Evolutionary conservation across 2,329 filamentous ascomycete species (phyloP).

Genomic region (Stenocarpella maydis): DNA sequence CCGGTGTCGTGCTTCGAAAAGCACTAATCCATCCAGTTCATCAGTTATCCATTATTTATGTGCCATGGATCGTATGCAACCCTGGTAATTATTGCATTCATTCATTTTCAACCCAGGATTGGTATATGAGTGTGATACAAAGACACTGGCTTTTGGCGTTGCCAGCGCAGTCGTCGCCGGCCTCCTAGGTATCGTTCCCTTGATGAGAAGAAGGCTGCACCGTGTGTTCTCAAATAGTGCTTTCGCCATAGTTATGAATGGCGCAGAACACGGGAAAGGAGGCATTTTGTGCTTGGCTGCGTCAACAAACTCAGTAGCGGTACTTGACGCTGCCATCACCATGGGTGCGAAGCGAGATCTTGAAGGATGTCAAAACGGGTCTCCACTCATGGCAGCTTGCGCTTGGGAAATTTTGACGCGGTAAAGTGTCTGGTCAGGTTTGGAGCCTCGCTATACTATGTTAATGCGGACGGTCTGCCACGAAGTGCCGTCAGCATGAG

Average conservation of each 20-base stretch:
- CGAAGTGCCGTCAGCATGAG: neutral
- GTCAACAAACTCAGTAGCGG: accelerated
- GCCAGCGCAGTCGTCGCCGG: accelerated
- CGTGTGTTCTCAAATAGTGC: accelerated
- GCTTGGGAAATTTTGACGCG: neutral
- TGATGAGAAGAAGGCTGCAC: neutral
- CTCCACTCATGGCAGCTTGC: neutral
- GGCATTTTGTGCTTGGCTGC: neutral
- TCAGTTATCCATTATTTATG: too few species aligned
- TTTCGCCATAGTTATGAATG: neutral
- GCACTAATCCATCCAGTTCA: neutral
- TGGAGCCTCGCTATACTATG: neutral
- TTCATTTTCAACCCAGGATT: neutral
- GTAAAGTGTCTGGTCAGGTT: neutral
- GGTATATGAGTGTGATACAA: neutral
- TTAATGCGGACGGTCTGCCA: neutral
- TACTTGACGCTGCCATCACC: neutral
- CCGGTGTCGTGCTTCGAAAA: neutral
- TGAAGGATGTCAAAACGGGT: neutral
- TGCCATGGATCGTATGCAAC: too few species aligned
- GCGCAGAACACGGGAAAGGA: accelerated
- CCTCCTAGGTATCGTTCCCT: accelerated
- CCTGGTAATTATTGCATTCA: accelerated
- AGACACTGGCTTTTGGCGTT: neutral
- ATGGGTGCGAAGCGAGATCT: neutral